Conservation (phyloP, 371 early-diverging fungal species). For the Mortierella sp. region DNA sequence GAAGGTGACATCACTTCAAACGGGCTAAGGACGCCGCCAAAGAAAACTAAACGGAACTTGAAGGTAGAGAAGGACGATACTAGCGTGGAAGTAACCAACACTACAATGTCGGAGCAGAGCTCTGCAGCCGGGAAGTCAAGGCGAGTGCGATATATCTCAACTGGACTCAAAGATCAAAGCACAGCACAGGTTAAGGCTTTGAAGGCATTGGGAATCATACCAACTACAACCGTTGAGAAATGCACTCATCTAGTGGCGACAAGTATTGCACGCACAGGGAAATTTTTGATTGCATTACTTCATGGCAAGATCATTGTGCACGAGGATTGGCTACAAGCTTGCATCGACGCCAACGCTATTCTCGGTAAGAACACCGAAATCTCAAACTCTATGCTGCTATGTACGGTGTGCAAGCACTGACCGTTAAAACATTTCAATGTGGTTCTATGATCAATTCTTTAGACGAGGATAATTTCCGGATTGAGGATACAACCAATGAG, state of each 20-base stretch:
- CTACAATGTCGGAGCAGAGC: background rate
- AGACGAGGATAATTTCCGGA: conserved; percentile 41
- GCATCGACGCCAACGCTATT: conserved; percentile 48
- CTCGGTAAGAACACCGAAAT: conserved; percentile 32
- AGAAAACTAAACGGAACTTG: conserved; percentile 7
- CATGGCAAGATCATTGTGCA: conserved; percentile 44
- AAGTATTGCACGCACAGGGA: conserved; percentile 40
- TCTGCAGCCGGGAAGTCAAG: conserved; percentile 11
- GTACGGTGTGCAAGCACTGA: background rate
- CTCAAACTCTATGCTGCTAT: background rate
- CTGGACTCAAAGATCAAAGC: conserved; percentile 38
- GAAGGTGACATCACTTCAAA: conserved; percentile 6
- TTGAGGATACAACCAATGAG: conserved; percentile 32
- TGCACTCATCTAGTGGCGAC: conserved; percentile 50
- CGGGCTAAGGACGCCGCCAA: conserved; percentile 1
- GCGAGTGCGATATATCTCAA: conserved; percentile 31
- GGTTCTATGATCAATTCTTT: conserved; percentile 1
- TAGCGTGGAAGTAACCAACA: background rate
- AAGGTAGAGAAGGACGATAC: conserved; percentile 19
- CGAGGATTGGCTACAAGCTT: conserved; percentile 51
- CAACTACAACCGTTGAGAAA: conserved; percentile 34
- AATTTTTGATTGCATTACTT: conserved; percentile 43
- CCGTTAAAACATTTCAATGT: background rate
- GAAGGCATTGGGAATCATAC: conserved; percentile 39
- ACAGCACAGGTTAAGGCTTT: conserved; percentile 39